These are phyloP conservation scores for Colletotrichum sp. DNA, from an alignment of 2,329 filamentous ascomycete genomes.

Conservation along the genomic window DNA sequence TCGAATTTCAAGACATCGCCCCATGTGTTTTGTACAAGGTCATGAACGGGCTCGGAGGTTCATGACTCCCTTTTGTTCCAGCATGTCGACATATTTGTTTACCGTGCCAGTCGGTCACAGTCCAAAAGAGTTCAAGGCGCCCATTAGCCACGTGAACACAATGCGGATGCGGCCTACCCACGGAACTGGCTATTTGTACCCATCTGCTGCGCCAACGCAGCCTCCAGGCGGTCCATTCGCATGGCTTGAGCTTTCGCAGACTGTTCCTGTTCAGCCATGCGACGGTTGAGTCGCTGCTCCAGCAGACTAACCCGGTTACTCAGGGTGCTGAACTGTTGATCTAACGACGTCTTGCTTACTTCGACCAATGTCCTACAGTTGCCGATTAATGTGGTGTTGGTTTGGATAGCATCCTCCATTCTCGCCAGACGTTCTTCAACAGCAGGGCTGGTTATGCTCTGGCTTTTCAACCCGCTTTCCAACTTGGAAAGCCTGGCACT, in stretches of 20 bases:
- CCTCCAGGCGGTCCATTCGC: background rate
- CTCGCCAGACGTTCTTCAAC: background rate
- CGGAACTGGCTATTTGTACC: background rate
- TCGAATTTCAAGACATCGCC: background rate
- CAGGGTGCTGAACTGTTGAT: background rate
- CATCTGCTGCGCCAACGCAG: background rate
- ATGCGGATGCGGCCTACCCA: background rate
- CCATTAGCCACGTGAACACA: background rate
- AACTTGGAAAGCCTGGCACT: background rate
- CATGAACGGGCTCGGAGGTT: background rate
- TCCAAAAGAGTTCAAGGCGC: background rate
- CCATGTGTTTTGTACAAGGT: background rate
- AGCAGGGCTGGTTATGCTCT: background rate
- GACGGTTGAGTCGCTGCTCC: background rate
- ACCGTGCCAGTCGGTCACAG: background rate
- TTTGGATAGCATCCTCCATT: background rate
- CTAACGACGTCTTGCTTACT: background rate
- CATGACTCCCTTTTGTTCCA: background rate
- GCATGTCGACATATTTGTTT: background rate
- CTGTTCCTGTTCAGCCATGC: background rate
- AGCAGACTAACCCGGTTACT: background rate
- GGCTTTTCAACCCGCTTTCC: background rate
- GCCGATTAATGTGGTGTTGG: background rate
- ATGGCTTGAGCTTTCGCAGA: background rate
- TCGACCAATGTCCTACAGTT: constrained; percentile 11